Evolutionary conservation across 2,329 filamentous ascomycete species (phyloP).

Genomic region (Colletotrichum incanum): DNA sequence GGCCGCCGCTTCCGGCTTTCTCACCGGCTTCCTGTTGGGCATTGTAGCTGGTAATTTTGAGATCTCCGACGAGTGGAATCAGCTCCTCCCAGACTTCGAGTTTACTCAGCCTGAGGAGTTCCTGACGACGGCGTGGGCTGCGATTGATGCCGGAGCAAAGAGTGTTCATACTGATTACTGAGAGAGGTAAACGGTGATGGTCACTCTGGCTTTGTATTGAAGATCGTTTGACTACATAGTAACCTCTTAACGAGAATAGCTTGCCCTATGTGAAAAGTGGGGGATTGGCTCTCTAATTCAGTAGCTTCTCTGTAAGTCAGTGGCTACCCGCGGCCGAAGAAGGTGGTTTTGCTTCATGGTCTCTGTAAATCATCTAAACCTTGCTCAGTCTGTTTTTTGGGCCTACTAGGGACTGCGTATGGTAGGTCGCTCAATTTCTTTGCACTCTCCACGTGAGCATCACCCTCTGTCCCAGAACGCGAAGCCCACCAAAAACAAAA

Average conservation of each 20-base stretch:
- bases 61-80: constrained; percentile 62
- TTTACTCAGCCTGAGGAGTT: constrained; percentile 61
- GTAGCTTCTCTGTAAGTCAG: no score
- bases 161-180: not conserved
- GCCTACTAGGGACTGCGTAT: no score
- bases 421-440: no score
- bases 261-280: not conserved
- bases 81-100: constrained; percentile 59
- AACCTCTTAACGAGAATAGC: no score
- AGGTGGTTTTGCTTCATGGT: no score
- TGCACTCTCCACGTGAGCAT: no score
- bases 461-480: no score
- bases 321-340: no score
- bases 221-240: not conserved
- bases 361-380: no score
- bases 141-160: not conserved
- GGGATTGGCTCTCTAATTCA: no score
- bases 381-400: no score
- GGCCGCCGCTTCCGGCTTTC: constrained; percentile 16
- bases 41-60: constrained; percentile 53
- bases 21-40: constrained; percentile 55
- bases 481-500: no score
- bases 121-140: constrained; percentile 56
- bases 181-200: not conserved
- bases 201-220: rapidly evolving